Base-by-base conservation (phyloP, 805 yeast species). In the Komagataella mondaviorum region DNA sequence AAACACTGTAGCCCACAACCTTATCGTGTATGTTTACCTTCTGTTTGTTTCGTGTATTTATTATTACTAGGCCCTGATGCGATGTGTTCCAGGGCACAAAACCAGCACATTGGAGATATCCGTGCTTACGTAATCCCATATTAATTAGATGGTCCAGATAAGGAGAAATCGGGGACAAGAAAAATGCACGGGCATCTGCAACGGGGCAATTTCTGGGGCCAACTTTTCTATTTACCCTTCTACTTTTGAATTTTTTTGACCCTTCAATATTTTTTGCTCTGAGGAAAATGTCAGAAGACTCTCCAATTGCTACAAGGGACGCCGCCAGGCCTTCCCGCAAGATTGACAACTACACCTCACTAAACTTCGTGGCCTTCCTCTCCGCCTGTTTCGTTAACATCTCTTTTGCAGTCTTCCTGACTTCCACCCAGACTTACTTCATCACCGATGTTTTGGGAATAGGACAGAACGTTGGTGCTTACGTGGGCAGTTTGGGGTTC, bases 401-500 rank as follows among this genome's bases (percentile, higher is more conserved):
- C 8, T 54, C 61, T 47, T 55, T 61, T 50, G 63, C 63, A 3
- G 68, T 64, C 12, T 64, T 64, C 51, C 17, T 62, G 23, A 54
- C 66, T 0, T 56, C 65, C 4, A 62, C 67, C 1, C 68, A 64
- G 54, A 50, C 66, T 8, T 64, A 59, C 48, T 64, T 63, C 54
- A 57, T 64, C 18, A 64, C 67, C 3, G 68, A 64, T 57, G 67
- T 57, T 2, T 49, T 64, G 30, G 61, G 62, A 10, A 60, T 60
- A 6, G 59, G 62, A 4, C 49, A 53, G 4, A 58, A 57, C 14
- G 62, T 62, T 52, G 81, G 81, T 10, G 66, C 70, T 44, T 71
- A 71, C 51, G 71, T 75, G 24, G 80, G 81, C 0, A 64, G 71
- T 2, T 59, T 77, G 30, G 78, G 79, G 1, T 73, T 80, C 46